phyloP scores from a whole-genome alignment of 2,329 filamentous ascomycete genomes.

The Fusarium tupiense region DNA sequence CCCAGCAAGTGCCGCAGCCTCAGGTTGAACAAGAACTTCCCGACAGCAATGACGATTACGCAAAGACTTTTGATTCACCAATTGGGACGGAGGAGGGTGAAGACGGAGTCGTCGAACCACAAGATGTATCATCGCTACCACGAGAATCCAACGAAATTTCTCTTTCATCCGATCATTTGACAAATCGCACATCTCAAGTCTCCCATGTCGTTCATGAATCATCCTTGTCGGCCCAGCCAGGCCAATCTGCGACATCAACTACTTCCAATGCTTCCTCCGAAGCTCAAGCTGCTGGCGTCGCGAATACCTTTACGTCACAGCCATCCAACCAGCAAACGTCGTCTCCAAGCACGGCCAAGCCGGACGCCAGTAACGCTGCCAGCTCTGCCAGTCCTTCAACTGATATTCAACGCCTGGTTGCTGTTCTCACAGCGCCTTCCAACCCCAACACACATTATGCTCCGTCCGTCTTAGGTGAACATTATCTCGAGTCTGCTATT shows the following conservation, averaged over 20 bases:
- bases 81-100: slow-evolving; percentile 50
- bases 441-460: slow-evolving; percentile 46
- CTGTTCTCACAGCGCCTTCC: slow-evolving; percentile 52
- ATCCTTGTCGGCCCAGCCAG: slow-evolving; percentile 41
- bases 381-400: slow-evolving; percentile 46
- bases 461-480: slow-evolving; percentile 40
- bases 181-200: slow-evolving; percentile 45
- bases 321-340: slow-evolving; percentile 37
- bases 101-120: slow-evolving; percentile 48
- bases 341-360: slow-evolving; percentile 42
- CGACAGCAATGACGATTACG: slow-evolving; percentile 59
- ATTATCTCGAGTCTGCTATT: slow-evolving; percentile 38
- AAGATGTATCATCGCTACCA: slow-evolving; percentile 57
- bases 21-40: slow-evolving; percentile 45
- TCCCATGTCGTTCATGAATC: slow-evolving; percentile 47
- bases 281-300: slow-evolving; percentile 40
- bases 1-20: slow-evolving; percentile 40
- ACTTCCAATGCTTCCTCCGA: slow-evolving; percentile 44
- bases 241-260: slow-evolving; percentile 37
- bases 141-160: slow-evolving; percentile 56
- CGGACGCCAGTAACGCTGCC: slow-evolving; percentile 40
- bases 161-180: slow-evolving; percentile 52
- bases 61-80: slow-evolving; percentile 62
- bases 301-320: slow-evolving; percentile 33
- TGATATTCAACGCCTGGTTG: slow-evolving; percentile 55